Evolutionary conservation across 108 stramenopile species (phyloP), one percentile per base, ranked within the genome.

Genomic region (Schizochytrium sp.): DNA sequence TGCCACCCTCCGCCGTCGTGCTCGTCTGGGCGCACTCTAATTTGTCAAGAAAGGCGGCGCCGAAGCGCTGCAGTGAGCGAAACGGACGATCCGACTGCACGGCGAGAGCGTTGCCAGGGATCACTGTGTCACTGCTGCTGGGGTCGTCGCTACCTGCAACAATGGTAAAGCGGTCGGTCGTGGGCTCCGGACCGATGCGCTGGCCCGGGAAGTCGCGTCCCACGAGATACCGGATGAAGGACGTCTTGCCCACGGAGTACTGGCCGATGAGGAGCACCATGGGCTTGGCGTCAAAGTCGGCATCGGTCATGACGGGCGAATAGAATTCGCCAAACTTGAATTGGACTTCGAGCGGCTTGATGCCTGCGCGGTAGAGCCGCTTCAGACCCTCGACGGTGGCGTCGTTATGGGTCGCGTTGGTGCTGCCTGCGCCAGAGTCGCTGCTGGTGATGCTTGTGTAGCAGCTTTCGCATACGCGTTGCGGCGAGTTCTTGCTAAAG

Each of bases 241-340:
- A 93, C 6, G 98, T 98, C 72, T 99, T 99, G 12, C 99, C 99
- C 23, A 98, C 98, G 60, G 94, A 95, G 92, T 99, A 99, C 90
- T 99, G 99, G 18, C 99, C 99, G 19, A 98, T 93, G 83, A 99
- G 92, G 88, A 99, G 92, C 21, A 99, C 98, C 90, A 97, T 96
- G 5, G 99, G 99, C 89, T 99, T 99, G 94, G 97, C 94, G 87
- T 97, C 98, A 92, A 99, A 99, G 93, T 99, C 98, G 5, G 96
- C 93, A 57, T 98, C 97, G 58, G 96, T 96, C 25, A 99, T 91
- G 3, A 96, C 96, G 5, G 98, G 98, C n/a, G 97, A 97, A 91
- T 98, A 96, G 92, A 99, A 99, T 72, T 97, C 96, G 5, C 97
- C 98, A 87, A 96, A 99, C 58, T 95, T 93, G 57, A 96, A 97